Conservation (phyloP, 2,329 filamentous ascomycete species). For the Apiospora kogelbergensis region DNA sequence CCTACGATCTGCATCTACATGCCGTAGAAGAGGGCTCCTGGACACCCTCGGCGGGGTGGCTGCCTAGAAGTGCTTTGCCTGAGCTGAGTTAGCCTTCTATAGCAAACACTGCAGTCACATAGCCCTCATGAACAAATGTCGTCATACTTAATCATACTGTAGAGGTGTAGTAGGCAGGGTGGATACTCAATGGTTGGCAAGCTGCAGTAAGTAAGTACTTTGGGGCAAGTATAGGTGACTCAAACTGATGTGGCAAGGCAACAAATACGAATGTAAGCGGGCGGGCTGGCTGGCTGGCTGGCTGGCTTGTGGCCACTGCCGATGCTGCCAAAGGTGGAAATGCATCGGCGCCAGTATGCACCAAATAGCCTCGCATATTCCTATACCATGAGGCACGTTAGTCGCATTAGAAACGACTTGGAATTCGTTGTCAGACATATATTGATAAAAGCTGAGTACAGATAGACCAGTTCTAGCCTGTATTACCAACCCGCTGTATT, state of each 20-base stretch:
- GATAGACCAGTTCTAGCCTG: neutral
- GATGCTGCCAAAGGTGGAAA: neutral
- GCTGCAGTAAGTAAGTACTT: neutral
- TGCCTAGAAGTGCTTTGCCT: neutral
- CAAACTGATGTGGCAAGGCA: neutral
- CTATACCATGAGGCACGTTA: too few species aligned
- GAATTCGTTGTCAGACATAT: neutral
- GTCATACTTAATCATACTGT: too few species aligned
- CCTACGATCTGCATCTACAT: neutral
- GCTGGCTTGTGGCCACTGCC: neutral
- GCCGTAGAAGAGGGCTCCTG: neutral
- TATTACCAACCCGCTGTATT: neutral
- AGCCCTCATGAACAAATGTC: neutral
- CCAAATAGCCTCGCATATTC: too few species aligned
- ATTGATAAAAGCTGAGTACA: neutral
- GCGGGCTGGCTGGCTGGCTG: too few species aligned
- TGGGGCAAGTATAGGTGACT: neutral
- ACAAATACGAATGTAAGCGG: neutral
- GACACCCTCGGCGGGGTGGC: neutral
- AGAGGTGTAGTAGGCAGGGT: too few species aligned
- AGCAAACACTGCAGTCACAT: too few species aligned
- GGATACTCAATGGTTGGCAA: neutral
- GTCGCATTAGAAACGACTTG: neutral
- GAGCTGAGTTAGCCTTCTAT: neutral
- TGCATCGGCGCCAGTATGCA: too few species aligned